A percentile compares a stretch with the other conserved stretches of the same genome.
Evolutionary conservation across 495 filamentous ascomycete species (phyloP).

Genomic region (Aspergillus coremiiformis): DNA sequence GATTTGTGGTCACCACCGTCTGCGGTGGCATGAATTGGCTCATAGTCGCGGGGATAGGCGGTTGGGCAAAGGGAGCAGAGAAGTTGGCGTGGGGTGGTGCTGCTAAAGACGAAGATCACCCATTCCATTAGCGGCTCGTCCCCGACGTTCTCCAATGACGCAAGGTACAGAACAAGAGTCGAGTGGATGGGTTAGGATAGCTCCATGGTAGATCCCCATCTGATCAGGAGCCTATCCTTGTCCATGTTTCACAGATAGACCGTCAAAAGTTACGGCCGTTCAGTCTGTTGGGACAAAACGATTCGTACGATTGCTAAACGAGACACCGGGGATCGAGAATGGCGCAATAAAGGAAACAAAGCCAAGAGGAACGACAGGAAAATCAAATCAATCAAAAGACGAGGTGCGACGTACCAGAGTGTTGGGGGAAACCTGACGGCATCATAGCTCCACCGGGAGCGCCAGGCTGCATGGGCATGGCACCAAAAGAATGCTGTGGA

Average conservation of each 20-base stretch:
- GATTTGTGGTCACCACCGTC: constrained; percentile 13
- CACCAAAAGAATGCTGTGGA: constrained; percentile 34
- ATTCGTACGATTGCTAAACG: background rate
- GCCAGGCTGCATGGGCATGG: constrained; percentile 35
- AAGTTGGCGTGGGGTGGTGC: constrained; percentile 37
- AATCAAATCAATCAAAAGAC: constrained; percentile 5
- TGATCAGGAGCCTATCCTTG: background rate
- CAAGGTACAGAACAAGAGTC: background rate
- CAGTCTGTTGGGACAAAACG: background rate
- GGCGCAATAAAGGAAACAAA: background rate
- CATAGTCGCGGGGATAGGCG: constrained; percentile 31
- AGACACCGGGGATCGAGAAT: background rate
- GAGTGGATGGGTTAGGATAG: background rate
- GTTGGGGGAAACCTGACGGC: constrained; percentile 34
- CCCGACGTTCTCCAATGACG: background rate
- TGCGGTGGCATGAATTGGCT: constrained; percentile 31
- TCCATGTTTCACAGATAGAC: background rate
- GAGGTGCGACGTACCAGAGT: constrained; percentile 30
- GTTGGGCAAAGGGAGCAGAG: constrained; percentile 34
- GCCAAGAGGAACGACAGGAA: background rate
- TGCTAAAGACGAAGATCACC: constrained; percentile 11
- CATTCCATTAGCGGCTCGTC: constrained; percentile 18
- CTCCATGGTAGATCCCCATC: background rate
- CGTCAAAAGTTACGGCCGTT: background rate
- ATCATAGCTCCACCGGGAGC: constrained; percentile 40